Base-by-base conservation (phyloP, 495 filamentous ascomycete species). In the Podospora anserina region DNA sequence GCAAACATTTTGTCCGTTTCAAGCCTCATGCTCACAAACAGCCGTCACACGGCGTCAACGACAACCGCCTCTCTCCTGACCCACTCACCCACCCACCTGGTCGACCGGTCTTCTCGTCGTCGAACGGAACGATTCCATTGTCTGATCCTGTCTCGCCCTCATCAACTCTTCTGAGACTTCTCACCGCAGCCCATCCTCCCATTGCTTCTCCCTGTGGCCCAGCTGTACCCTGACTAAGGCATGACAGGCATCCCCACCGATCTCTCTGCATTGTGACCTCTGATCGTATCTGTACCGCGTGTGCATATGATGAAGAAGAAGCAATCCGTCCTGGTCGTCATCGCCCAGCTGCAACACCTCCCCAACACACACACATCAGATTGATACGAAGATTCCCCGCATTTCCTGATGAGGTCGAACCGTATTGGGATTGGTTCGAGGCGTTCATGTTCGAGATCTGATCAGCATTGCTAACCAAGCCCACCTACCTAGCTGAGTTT, bases 261-360 rank as follows among this genome's bases (percentile, higher is more conserved):
- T 58, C n/a, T 58, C 55, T 58, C 55, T 2, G n/a, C 55, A 20
- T 49, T 11, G 13, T 49, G 15, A 13, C 5, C 13, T 11, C 39
- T 49, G 39, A 49, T 49, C 13, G 39, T 49, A 58, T 58, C 55
- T 26, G 55, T 16, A 11, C 19, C 55, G 55, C 55, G 23, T 26
- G n/a, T 58, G 11, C 55, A 58, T 19, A 5, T n/a, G 55, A 58
- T 58, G 55, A 58, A 58, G 55, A 58, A 58, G 55, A 58, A 58
- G 55, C 55, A 58, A 58, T n/a, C 55, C 55, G n/a, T 58, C 5
- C 55, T 58, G 20, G 39, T 49, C 23, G 55, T 58, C 55, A 9
- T 58, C 18, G 30, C 55, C n/a, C 54, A 5, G 20, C 20, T 16
- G 54, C 20, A 23, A 20, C 30, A 32, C 55, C 23, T 58, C 55